Conservation (phyloP, 2,329 filamentous ascomycete genomes). For the Ploettnerulaceae sp. region DNA sequence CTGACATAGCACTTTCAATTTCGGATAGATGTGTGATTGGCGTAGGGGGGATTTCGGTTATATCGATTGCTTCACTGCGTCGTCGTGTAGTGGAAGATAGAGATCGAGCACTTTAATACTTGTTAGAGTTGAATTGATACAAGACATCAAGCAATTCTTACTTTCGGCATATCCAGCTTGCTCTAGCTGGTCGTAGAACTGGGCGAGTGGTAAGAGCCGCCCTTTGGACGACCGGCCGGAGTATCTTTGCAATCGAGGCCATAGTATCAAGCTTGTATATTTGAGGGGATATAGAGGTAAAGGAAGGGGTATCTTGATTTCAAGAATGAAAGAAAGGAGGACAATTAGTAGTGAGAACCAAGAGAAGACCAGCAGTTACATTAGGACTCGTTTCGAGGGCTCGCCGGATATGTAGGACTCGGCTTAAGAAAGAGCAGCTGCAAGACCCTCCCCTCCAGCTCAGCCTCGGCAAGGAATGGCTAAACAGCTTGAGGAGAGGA, state of each 20-base stretch:
- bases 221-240: constrained; percentile 42
- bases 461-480: constrained; percentile 12
- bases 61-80: constrained; percentile 52
- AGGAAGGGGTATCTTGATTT: neutral
- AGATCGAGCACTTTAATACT: constrained; percentile 40
- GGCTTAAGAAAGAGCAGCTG: constrained; percentile 11
- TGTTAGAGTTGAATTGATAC: constrained; percentile 2
- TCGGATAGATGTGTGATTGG: constrained; percentile 93
- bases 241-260: constrained; percentile 43
- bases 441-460: neutral
- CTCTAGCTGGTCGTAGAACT: constrained; percentile 36
- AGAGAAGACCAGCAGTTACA: constrained; percentile 2
- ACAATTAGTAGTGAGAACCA: neutral
- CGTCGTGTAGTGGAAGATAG: constrained; percentile 57
- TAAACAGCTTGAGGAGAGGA: neutral
- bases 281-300: neutral
- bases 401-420: constrained; percentile 10
- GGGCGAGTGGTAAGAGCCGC: constrained; percentile 36
- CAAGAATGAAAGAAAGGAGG: neutral
- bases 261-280: constrained; percentile 31
- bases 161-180: constrained; percentile 39
- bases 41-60: constrained; percentile 77
- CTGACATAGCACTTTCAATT: constrained; percentile 81
- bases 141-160: constrained; percentile 26
- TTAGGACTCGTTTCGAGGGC: constrained; percentile 8